A percentile compares a stretch with the other conserved stretches of the same genome.
phyloP scores from a whole-genome alignment of 73 alveolate genomes.

The Stentor coeruleus region DNA sequence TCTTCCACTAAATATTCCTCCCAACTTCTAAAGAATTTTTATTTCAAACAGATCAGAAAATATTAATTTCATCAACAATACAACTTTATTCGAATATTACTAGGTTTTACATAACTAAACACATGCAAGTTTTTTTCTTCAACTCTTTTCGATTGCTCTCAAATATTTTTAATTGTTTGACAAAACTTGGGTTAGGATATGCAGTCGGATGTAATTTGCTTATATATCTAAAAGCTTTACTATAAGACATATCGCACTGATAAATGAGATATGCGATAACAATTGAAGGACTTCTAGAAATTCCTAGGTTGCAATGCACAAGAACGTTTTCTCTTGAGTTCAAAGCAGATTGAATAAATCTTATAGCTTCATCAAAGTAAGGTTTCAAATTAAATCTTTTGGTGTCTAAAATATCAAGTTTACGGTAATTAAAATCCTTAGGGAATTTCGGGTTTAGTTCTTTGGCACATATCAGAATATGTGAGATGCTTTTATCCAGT shows the following conservation, averaged over 20 bases:
- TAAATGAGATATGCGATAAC: not conserved
- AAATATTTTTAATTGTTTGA: not conserved
- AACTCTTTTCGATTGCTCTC: too few relatives aligned
- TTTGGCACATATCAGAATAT: not conserved
- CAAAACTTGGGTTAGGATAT: not conserved
- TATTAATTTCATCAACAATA: too few relatives aligned
- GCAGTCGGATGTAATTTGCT: not conserved
- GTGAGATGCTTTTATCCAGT: not conserved
- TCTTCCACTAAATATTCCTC: too few relatives aligned
- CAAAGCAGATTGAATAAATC: conserved; percentile 21
- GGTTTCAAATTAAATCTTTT: not conserved
- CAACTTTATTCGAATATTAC: too few relatives aligned
- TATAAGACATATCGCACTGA: not conserved
- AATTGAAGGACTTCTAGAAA: conserved; percentile 18
- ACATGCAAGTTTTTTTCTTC: too few relatives aligned
- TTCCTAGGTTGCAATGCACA: conserved; percentile 20
- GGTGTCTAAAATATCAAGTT: not conserved
- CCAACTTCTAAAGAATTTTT: too few relatives aligned
- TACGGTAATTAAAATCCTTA: not conserved
- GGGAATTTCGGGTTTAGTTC: not conserved
- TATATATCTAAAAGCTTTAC: not conserved
- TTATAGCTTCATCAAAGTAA: not conserved
- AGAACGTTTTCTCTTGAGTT: conserved; percentile 16
- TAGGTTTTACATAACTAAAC: too few relatives aligned
- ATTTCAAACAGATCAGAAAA: too few relatives aligned